These are phyloP conservation scores for Aspergillus eucalypticola DNA, from an alignment of 2,329 filamentous ascomycete genomes.

Conservation along the genomic window DNA sequence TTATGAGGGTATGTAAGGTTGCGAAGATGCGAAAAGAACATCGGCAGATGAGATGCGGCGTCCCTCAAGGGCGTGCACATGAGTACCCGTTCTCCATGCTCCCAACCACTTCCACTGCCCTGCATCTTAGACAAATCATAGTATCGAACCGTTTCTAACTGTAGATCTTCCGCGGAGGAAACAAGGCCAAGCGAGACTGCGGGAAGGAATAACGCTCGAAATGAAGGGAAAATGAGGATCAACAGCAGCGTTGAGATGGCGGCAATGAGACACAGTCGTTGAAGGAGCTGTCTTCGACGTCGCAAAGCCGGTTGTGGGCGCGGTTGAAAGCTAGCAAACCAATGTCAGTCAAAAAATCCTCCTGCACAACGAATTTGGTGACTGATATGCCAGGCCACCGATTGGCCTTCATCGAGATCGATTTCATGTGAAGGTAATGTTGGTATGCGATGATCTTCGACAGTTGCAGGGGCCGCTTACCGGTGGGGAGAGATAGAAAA, in stretches of 20 bases:
- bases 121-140: constrained; percentile 92
- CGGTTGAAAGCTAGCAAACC: constrained; percentile 71
- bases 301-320: constrained; percentile 72
- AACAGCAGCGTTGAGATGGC: constrained; percentile 61
- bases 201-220: constrained; percentile 63
- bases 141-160: constrained; percentile 93
- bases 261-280: constrained; percentile 63
- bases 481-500: constrained; percentile 89
- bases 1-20: constrained; percentile 98
- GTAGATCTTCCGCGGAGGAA: constrained; percentile 66
- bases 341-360: constrained; percentile 9
- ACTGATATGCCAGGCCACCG: not conserved
- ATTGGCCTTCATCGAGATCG: not conserved
- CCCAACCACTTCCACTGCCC: constrained; percentile 91
- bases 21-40: constrained; percentile 97
- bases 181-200: constrained; percentile 69
- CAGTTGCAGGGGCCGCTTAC: constrained; percentile 52
- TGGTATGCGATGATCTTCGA: not conserved
- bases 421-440: not conserved
- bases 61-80: constrained; percentile 93
- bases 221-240: constrained; percentile 74
- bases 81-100: constrained; percentile 90
- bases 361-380: not conserved
- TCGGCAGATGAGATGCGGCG: constrained; percentile 84
- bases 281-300: constrained; percentile 70